A percentile compares a stretch with the other conserved stretches of the same genome.
Evolutionary conservation across 345 rosid species (phyloP).

Genomic region (Eucalyptus decipiens): DNA sequence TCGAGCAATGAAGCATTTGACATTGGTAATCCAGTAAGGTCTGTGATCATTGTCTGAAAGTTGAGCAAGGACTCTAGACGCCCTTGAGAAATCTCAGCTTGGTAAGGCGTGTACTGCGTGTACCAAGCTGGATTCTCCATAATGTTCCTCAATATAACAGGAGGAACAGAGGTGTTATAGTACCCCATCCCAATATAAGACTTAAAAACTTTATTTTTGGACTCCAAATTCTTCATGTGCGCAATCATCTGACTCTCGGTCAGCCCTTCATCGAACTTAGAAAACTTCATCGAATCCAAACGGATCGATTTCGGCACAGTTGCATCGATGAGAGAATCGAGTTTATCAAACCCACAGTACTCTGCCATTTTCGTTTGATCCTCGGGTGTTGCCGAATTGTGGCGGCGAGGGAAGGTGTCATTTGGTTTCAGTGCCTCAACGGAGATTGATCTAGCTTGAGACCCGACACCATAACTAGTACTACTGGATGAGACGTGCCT

Average conservation of each 20-base stretch:
- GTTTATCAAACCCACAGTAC: conserved; percentile 51
- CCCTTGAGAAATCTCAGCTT: conserved; percentile 96
- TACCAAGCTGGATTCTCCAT: conserved; percentile 99
- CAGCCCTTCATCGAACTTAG: conserved; percentile 76
- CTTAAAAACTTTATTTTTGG: conserved; percentile 75
- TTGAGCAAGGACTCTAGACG: conserved; percentile 84
- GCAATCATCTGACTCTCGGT: conserved; percentile 84
- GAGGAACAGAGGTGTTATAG: conserved; percentile 78
- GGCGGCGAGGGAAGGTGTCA: conserved; percentile 86
- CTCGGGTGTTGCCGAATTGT: conserved; percentile 87
- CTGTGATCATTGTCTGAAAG: conserved; percentile 78
- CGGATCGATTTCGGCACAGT: conserved; percentile 94
- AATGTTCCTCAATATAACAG: conserved; percentile 88
- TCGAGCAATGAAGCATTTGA: conserved; percentile 90
- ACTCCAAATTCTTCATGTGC: conserved; percentile 70
- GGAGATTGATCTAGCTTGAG: conserved; percentile 35
- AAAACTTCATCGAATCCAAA: conserved; percentile 70
- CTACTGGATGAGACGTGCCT: background rate
- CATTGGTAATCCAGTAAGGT: conserved; percentile 92
- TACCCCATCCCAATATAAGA: conserved; percentile 96
- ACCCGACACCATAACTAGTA: background rate
- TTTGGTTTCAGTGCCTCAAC: conserved; percentile 60
- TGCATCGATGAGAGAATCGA: conserved; percentile 66
- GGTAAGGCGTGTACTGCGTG: conserved; percentile 95
- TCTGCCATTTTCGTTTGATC: conserved; percentile 73